phyloP scores from a whole-genome alignment of 345 rosid genomes.

The Pistacia integerrima region DNA sequence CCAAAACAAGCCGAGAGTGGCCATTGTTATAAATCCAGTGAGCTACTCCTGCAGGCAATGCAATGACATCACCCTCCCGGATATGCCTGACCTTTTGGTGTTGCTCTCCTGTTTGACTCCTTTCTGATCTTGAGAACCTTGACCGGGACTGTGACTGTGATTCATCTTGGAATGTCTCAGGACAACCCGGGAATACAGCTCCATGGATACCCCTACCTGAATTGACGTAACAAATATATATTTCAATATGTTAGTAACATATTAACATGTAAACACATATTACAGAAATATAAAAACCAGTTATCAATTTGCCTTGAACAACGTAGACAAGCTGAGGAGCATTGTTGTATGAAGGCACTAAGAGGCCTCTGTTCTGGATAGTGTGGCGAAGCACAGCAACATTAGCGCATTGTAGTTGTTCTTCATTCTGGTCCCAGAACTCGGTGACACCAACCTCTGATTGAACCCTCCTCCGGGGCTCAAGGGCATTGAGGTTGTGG shows the following conservation, averaged over 20 bases:
- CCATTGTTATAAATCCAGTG: slow-evolving; percentile 56
- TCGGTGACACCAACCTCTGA: slow-evolving; percentile 47
- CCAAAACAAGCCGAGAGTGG: slow-evolving; percentile 31
- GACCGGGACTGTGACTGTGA: slow-evolving; percentile 9
- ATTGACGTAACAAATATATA: neutral
- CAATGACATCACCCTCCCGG: slow-evolving; percentile 43
- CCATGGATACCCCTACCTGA: slow-evolving; percentile 40
- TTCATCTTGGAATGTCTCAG: slow-evolving; percentile 41
- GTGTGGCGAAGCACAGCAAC: slow-evolving; percentile 42
- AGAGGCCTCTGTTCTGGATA: slow-evolving; percentile 34
- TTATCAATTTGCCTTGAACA: slow-evolving; percentile 33
- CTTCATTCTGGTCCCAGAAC: slow-evolving; percentile 40
- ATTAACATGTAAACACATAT: too few relatives aligned
- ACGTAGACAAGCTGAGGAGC: slow-evolving; percentile 44
- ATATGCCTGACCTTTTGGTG: slow-evolving; percentile 41
- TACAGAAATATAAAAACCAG: too few relatives aligned
- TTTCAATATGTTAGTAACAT: neutral
- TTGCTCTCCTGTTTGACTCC: slow-evolving; percentile 14
- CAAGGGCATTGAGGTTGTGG: slow-evolving; percentile 28
- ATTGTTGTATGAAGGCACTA: slow-evolving; percentile 43
- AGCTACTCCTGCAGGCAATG: slow-evolving; percentile 45
- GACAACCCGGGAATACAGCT: slow-evolving; percentile 39
- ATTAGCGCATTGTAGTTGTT: slow-evolving; percentile 47
- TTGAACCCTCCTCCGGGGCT: slow-evolving; percentile 32
- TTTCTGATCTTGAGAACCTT: neutral